Evolutionary conservation across 345 rosid species (phyloP), one percentile per base, ranked within the genome.

Genomic region (Limnanthes douglasii): DNA sequence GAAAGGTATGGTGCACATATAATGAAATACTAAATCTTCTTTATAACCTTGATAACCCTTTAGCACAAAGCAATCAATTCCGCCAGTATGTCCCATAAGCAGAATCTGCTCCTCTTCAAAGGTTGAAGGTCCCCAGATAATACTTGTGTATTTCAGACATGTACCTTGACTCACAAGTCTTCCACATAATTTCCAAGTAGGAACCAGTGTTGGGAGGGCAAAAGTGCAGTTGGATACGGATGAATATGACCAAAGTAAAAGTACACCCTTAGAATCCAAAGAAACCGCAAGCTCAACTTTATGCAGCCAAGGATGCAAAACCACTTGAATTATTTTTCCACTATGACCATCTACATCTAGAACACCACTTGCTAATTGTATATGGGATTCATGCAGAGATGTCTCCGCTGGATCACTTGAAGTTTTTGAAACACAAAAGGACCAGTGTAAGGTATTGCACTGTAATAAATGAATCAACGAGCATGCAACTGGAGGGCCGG

Each of bases 41-140:
- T 36, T 54, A 37, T 41, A 66, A 37, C 21, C 56, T 52, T 54
- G 61, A 45, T 56, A 54, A 19, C 51, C 41, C 49, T 62, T 63
- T 45, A 86, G 69, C n/a, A 75, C 45, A 66, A 82, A 78, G 66
- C 79, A 78, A 64, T 86, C 94, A 31, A 86, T 58, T 41, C 97
- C 97, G 39, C 66, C 68, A 21, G 31, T 56, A 65, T 75, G 79
- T 34, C 93, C 94, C 56, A 64, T 45, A 39, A 86, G 61, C 62
- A 82, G 70, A 51, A 82, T 41, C 34, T 44, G 56, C 37, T 78
- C 82, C 39, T 66, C 72, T 51, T 48, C 48, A 52, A 64, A 53
- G 27, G 65, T 23, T 28, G 76, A 62, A 33, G 97, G 72, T 46
- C 79, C 93, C 97, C 97, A 86, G 27, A 61, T 64, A 62, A 86